Evolutionary conservation across 2,329 filamentous ascomycete genomes (phyloP).

Genomic region (Cladophialophora chaetospira): DNA sequence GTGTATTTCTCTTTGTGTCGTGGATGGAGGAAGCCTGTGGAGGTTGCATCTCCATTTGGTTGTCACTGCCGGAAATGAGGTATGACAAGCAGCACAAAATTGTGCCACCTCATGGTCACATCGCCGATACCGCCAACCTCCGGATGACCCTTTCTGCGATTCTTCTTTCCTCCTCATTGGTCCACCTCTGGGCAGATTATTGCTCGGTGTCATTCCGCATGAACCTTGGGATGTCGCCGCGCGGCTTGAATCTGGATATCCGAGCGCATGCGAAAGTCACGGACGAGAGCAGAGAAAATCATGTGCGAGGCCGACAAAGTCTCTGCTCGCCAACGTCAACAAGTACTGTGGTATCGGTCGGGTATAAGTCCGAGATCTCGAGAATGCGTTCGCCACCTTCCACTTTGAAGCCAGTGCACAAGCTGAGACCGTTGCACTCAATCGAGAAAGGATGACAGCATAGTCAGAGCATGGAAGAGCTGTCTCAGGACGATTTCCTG

Average conservation of each 20-base stretch:
- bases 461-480: background rate
- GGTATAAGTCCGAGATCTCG: background rate
- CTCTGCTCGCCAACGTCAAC: background rate
- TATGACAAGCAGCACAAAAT: background rate
- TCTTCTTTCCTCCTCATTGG: too few species aligned
- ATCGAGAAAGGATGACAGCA: background rate
- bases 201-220: slow-evolving; percentile 8
- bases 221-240: background rate
- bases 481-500: background rate
- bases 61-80: too few species aligned
- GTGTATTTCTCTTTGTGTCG: too few species aligned
- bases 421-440: too few species aligned
- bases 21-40: too few species aligned
- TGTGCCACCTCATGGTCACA: slow-evolving; percentile 3
- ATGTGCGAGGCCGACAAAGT: background rate
- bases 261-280: too few species aligned
- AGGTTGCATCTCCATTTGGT: too few species aligned
- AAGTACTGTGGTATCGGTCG: too few species aligned
- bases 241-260: background rate
- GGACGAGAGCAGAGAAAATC: too few species aligned
- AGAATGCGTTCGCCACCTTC: background rate
- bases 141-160: background rate
- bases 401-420: background rate
- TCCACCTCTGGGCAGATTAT: background rate
- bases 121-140: background rate